Percentiles rank a stretch among this genome's conserved stretches.
phyloP scores from a whole-genome alignment of 768 basidiomycete species.

The Leccinum arenicola region DNA sequence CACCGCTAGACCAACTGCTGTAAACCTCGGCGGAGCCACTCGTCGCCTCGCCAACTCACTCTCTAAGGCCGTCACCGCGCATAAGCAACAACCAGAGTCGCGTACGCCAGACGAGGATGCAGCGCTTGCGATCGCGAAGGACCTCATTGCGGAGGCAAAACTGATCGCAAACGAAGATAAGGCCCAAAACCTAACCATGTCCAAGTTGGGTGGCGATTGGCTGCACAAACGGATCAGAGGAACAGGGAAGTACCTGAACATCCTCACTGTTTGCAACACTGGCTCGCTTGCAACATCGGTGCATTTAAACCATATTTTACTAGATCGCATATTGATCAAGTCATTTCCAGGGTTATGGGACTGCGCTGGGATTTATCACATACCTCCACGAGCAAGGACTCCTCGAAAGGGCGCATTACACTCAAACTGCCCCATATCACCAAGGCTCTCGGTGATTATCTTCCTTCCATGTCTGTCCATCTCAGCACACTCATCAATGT shows the following conservation, averaged over 20 bases:
- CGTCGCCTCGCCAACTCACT: conserved; percentile 61
- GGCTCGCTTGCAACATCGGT: conserved; percentile 94
- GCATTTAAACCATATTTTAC: background rate
- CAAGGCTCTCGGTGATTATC: conserved; percentile 73
- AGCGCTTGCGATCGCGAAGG: conserved; percentile 47
- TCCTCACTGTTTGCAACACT: conserved; percentile 97
- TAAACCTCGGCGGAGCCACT: conserved; percentile 88
- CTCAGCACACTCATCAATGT: background rate
- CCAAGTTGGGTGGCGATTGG: conserved; percentile 85
- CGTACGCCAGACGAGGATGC: conserved; percentile 30
- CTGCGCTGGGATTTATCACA: conserved; percentile 91
- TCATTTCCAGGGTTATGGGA: conserved; percentile 79
- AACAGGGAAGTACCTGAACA: conserved; percentile 56
- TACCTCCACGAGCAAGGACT: conserved; percentile 77
- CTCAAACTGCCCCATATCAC: conserved; percentile 93
- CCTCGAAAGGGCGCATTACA: conserved; percentile 83
- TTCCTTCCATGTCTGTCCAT: background rate
- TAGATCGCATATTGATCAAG: background rate
- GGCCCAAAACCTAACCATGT: conserved; percentile 82
- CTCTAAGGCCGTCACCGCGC: conserved; percentile 12
- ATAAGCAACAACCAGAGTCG: conserved; percentile 18
- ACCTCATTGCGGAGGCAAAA: conserved; percentile 68
- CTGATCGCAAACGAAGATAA: conserved; percentile 85
- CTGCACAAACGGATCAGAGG: conserved; percentile 43
- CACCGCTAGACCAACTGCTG: conserved; percentile 92